Conservation (phyloP, 371 early-diverging fungal species). For the Sporodiniella umbellata region DNA sequence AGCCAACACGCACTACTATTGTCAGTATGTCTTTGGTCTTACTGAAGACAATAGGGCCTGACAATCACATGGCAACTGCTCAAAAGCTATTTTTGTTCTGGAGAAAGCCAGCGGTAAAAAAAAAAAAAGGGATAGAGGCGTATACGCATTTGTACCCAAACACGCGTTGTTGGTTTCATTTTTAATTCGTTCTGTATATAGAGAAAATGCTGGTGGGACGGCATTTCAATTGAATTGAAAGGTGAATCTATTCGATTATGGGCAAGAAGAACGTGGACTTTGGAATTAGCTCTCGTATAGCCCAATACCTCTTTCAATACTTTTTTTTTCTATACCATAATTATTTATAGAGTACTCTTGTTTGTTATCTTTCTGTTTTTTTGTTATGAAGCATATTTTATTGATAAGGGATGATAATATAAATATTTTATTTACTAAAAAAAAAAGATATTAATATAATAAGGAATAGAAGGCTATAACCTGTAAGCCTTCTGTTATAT, state of each 20-base stretch:
- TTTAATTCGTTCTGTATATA: slow-evolving; percentile 4
- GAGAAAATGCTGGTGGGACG: slow-evolving; percentile 73
- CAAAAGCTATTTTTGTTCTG: slow-evolving; percentile 80
- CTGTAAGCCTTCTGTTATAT: no score
- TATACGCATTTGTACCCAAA: no score
- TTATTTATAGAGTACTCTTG: no score
- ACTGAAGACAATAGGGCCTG: slow-evolving; percentile 70
- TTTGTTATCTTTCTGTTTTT: no score
- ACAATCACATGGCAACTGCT: slow-evolving; percentile 73
- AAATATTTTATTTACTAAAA: no score
- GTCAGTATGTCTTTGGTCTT: slow-evolving; percentile 71
- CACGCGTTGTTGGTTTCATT: neutral
- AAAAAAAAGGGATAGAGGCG: no score
- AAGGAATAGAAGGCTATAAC: no score
- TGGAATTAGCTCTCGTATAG: slow-evolving; percentile 77
- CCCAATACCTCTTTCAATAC: neutral
- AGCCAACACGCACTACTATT: slow-evolving; percentile 63
- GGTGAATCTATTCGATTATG: slow-evolving; percentile 68
- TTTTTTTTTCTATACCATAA: no score
- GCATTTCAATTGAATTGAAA: slow-evolving; percentile 61
- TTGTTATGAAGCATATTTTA: no score
- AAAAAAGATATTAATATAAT: no score
- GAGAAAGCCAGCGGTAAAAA: slow-evolving; percentile 84
- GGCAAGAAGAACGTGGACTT: slow-evolving; percentile 83
- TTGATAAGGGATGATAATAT: no score